Evolutionary conservation across 805 yeast species (phyloP), one percentile per base, ranked within the genome.

Genomic region (Alloascoidea hylecoeti): DNA sequence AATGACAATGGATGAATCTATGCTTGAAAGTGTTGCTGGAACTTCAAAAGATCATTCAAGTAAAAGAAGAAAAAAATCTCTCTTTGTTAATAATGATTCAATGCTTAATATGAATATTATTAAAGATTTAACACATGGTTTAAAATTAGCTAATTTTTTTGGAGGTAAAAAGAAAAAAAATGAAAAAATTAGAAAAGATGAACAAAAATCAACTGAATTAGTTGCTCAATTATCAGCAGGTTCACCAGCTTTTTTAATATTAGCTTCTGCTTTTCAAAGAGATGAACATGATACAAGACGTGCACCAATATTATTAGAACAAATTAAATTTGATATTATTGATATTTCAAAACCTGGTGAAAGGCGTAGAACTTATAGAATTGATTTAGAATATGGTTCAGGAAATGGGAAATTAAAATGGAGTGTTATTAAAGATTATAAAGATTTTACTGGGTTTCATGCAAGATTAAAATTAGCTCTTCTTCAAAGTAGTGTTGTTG

Each of bases 381-480:
- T 92, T n/a, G 82, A 79, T 36, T 61, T 92, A 35, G 95, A 88
- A 51, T 92, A 92, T 51, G 98, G 97, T 4, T 72, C 86, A 19
- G 95, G 95, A 2, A 71, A 75, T 4, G 72, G 77, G 40, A 60
- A 86, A 39, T 61, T 86, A 47, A 72, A 72, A 47, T 92, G 98
- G 98, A 63, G 78, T 1, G 71, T 92, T 4, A 65, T 73, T 18
- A 79, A 78, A 48, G 78, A 75, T 16, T 72, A 78, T 36, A 73
- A 75, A 47, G 95, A 86, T 44, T 63, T 92, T 34, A 58, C 71
- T n/a, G 66, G 65, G 17, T 63, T 89, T 39, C 94, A 88, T 53
- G 70, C 80, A 15, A 68, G 72, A 39, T 61, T 88, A 44, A 77
- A 74, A 50, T 61, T 77, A 5, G 62, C 70, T 2, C 51, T 66